Conservation (phyloP, 2,329 filamentous ascomycete species). For the Harringtonia aguacate region DNA sequence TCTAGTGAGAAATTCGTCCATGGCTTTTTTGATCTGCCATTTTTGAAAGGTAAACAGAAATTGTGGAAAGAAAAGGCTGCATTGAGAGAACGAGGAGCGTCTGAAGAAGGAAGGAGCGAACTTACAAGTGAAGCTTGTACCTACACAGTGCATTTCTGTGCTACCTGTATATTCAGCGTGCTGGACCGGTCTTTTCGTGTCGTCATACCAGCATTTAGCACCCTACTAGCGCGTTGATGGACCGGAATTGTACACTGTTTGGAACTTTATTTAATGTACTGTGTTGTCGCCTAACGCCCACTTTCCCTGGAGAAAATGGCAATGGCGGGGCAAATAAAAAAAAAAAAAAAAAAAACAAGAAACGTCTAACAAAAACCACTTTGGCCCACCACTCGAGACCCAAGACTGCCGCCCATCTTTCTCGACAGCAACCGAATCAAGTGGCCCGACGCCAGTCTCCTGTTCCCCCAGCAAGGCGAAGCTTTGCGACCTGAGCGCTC, state of each 20-base stretch:
- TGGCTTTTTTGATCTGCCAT: conserved; percentile 25
- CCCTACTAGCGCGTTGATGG: background rate
- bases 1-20: conserved; percentile 55
- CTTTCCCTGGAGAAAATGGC: conserved; percentile 2
- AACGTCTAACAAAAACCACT: background rate
- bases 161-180: no score
- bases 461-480: no score
- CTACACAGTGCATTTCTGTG: background rate
- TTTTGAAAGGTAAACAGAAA: background rate
- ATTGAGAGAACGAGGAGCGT: background rate
- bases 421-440: background rate
- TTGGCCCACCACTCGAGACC: background rate
- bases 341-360: background rate
- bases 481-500: no score
- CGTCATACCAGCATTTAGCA: no score
- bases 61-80: background rate
- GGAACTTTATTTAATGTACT: no score
- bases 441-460: background rate
- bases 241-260: no score
- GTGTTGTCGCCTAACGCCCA: no score
- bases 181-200: no score
- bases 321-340: conserved; percentile 10
- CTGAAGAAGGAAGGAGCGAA: background rate
- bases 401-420: background rate
- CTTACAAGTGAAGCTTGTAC: background rate